Evolutionary conservation across 164 flowering plant genomes (phyloP).

Genomic region (Cinnamomum chago): DNA sequence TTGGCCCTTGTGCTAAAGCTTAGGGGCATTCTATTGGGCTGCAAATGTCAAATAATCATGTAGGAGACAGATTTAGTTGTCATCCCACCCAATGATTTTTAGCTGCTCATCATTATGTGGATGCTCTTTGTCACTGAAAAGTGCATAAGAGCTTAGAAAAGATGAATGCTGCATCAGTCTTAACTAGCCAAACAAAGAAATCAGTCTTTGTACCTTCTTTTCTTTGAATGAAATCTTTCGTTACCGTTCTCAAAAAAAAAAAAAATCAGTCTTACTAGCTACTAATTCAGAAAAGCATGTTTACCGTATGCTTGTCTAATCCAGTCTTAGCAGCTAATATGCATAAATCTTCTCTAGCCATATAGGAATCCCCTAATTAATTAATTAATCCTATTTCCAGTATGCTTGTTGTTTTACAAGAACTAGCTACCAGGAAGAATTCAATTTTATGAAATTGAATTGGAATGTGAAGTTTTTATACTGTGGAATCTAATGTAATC

Average conservation of each 20-base stretch:
- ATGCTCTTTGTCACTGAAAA: background rate
- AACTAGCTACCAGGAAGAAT: background rate
- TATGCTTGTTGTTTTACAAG: background rate
- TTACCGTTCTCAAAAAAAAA: no score
- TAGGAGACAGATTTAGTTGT: background rate
- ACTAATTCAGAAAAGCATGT: background rate
- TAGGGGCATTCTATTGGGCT: background rate
- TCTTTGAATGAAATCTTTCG: no score
- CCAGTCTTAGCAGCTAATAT: background rate
- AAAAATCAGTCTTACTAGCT: conserved; percentile 1
- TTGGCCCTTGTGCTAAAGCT: background rate
- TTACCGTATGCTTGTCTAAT: background rate
- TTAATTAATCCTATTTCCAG: background rate
- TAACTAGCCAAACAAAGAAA: no score
- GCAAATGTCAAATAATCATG: background rate
- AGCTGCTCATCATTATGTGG: background rate
- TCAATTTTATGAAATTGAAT: background rate
- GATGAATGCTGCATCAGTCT: background rate
- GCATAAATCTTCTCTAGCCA: background rate
- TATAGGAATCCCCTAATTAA: background rate
- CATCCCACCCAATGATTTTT: background rate
- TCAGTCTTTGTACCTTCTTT: no score
- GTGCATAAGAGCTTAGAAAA: background rate
- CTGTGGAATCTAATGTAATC: no score
- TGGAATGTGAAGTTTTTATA: background rate